Base-by-base conservation (phyloP, 2,329 filamentous ascomycete species). In the Fusarium continuum region DNA sequence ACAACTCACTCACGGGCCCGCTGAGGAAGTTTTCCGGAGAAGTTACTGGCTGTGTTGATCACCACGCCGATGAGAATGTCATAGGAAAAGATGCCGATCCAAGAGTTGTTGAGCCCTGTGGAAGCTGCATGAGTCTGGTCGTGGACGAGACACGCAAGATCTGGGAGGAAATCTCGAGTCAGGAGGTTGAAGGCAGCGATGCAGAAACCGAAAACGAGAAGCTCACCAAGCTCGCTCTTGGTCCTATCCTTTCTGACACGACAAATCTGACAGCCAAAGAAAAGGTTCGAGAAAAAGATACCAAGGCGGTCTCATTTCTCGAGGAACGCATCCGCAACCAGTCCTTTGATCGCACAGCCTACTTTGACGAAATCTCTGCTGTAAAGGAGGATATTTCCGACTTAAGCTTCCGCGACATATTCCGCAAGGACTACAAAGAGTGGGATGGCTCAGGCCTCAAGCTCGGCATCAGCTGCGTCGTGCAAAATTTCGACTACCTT, bases 381-480 rank as follows among this genome's bases (percentile, higher is more conserved):
- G 88, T 91, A 6, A 93, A 93, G 75, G 83, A 86, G 61, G 85
- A 92, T 65, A 82, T 95, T 46, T 84, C 82, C 4, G 67, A 72
- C 0, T 76, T 95, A 39, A 79, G 77, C 31, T 75, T 92, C 65
- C 78, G 83, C 19, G 91, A 93, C 67, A 83, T 93, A 32, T 76
- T 94, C 47, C 82, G 90, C 63, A 94, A 94, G 74, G 91, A 96
- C 76, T 96, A 93, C 77, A 96, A 96, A 78, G 83, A 91, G 71
- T 95, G 91, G 91, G 78, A 77, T 10, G 85, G 87, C 51, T 78
- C 78, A 10, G 77, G 75, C 1, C 72, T 86, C 31, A 80, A 77
- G 16, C 80, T 94, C 5, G 91, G 91, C n/a, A 86, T 91, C 14
- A 85, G 86, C 68, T 85, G 85, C 35, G 80, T 89, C 4, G 85